phyloP scores from a whole-genome alignment of 2,329 filamentous ascomycete genomes.

The Pseudocercospora pini-densiflorae region DNA sequence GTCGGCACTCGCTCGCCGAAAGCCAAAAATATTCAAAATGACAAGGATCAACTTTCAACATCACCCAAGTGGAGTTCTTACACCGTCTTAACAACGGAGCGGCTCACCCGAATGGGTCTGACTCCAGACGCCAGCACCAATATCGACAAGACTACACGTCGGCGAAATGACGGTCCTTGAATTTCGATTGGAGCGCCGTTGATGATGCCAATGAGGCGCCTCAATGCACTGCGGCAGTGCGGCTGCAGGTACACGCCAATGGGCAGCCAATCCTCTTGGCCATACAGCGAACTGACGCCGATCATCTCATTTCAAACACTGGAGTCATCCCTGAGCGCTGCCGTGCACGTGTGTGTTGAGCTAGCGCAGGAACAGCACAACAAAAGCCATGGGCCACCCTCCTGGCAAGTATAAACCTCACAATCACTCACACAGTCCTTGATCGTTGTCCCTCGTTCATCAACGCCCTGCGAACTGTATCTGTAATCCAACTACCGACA shows the following conservation, averaged over 20 bases:
- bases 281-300: constrained; percentile 1
- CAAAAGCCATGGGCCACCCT: constrained; percentile 7
- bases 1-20: not conserved
- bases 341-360: constrained; percentile 3
- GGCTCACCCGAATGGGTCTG: constrained; percentile 2
- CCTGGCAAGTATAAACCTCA: not conserved
- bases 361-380: constrained; percentile 9
- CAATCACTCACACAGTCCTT: not conserved
- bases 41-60: not conserved
- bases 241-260: constrained; percentile 4
- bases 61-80: not conserved
- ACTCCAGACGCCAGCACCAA: constrained; percentile 4
- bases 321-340: not conserved
- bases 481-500: constrained; percentile 22
- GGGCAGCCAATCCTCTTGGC: not conserved
- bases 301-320: constrained; percentile 12
- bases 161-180: constrained; percentile 5
- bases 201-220: not conserved
- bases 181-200: constrained; percentile 7
- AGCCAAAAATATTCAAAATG: not conserved
- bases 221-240: constrained; percentile 1
- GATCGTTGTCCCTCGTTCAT: constrained; percentile 11
- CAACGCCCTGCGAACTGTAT: constrained; percentile 12
- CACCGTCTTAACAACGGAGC: not conserved
- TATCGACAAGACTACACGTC: not conserved